These are phyloP conservation scores for Abrus pulchellus DNA, from an alignment of 306 rosid genomes.

Conservation along the genomic window DNA sequence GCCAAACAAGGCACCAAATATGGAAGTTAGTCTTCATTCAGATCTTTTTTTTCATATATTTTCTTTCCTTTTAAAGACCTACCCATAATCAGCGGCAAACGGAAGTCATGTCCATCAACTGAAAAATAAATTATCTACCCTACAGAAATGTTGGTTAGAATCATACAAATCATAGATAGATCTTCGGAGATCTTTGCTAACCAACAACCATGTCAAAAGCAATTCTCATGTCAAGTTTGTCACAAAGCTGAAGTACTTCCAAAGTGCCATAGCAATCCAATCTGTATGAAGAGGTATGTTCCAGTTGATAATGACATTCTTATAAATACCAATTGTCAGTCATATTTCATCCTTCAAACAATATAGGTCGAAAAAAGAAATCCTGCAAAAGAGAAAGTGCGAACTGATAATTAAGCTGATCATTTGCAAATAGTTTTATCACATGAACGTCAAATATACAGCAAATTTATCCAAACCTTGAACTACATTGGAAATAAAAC, in stretches of 20 bases:
- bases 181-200: constrained; percentile 26
- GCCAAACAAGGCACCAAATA: constrained; percentile 5
- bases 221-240: constrained; percentile 34
- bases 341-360: constrained; percentile 50
- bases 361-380: constrained; percentile 34
- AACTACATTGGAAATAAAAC: constrained; percentile 38
- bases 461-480: constrained; percentile 47
- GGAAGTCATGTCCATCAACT: background rate
- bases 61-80: background rate
- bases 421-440: constrained; percentile 39
- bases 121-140: background rate
- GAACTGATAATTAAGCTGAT: constrained; percentile 49
- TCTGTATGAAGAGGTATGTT: constrained; percentile 30
- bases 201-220: constrained; percentile 14
- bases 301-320: constrained; percentile 35
- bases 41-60: background rate
- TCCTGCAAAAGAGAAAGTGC: constrained; percentile 63
- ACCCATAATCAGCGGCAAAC: background rate
- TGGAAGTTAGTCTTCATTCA: background rate
- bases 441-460: constrained; percentile 33
- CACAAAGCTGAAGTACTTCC: background rate
- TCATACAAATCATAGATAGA: background rate
- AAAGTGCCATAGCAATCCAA: constrained; percentile 18
- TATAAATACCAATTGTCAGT: constrained; percentile 21
- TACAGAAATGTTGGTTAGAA: constrained; percentile 16